phyloP scores from a whole-genome alignment of 2,329 filamentous ascomycete genomes.

The Beauveria varroae region DNA sequence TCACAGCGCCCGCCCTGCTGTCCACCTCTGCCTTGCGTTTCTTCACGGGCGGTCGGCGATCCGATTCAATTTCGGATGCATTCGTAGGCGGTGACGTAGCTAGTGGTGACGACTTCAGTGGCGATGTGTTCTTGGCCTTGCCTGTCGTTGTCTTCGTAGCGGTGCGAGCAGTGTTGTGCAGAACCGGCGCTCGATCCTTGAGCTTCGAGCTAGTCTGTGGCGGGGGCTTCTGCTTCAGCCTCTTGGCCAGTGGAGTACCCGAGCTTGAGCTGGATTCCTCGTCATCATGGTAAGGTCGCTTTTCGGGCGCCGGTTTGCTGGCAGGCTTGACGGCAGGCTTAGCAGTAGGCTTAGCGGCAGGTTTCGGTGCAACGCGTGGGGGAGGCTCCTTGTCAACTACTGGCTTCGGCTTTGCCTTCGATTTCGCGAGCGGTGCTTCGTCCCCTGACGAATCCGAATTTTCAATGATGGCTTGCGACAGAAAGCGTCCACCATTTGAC shows the following conservation, averaged over 20 bases:
- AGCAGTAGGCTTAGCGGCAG: slow-evolving; percentile 14
- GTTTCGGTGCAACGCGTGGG: slow-evolving; percentile 19
- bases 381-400: not conserved
- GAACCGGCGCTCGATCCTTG: slow-evolving; percentile 17
- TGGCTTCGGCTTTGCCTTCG: slow-evolving; percentile 16
- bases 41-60: slow-evolving; percentile 24
- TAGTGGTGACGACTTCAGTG: slow-evolving; percentile 55
- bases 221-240: slow-evolving; percentile 43
- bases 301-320: slow-evolving; percentile 28
- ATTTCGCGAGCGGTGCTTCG: slow-evolving; percentile 29
- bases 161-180: not conserved
- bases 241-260: slow-evolving; percentile 49
- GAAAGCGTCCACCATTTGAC: slow-evolving; percentile 35
- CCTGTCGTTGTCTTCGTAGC: not conserved
- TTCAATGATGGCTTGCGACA: slow-evolving; percentile 49
- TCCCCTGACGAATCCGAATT: slow-evolving; percentile 51
- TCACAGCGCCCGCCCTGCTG: slow-evolving; percentile 20
- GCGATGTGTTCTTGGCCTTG: slow-evolving; percentile 48
- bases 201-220: slow-evolving; percentile 22
- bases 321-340: slow-evolving; percentile 10
- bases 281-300: slow-evolving; percentile 44
- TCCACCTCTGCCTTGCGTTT: slow-evolving; percentile 36
- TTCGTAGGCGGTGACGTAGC: slow-evolving; percentile 60
- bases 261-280: slow-evolving; percentile 56
- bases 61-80: slow-evolving; percentile 52